Evolutionary conservation across 2,329 filamentous ascomycete genomes (phyloP), one percentile per base, ranked within the genome.

Genomic region (Monosporascus sp.): DNA sequence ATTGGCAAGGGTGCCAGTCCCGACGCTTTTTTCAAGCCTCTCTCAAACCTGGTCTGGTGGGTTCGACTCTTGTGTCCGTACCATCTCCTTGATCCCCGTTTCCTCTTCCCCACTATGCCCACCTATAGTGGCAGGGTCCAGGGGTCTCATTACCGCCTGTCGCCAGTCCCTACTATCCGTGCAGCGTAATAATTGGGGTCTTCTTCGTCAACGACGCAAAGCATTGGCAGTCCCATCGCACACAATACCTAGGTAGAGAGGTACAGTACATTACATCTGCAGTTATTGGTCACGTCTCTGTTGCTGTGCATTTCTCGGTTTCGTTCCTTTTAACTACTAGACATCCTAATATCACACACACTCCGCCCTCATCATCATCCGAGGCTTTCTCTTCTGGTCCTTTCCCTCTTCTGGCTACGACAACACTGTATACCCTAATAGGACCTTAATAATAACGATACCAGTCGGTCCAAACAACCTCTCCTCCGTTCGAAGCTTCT

Each of bases 181-280:
- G 43, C 43, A 17, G 43, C 43, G 43, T 46, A 46, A 46, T 46
- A 46, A 46, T 46, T 46, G 43, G 43, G 43, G 43, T 46, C 31
- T 14, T 16, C 24, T 26, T 46, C 43, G 43, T 46, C 43, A 46
- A 46, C 24, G 43, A 45, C 19, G 43, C 43, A 46, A 46, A 46
- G 43, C 43, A 46, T 46, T 46, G 43, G 43, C 41, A 44, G 20
- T 19, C 40, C 40, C 40, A 43, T 43, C 40, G 19, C 40, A 24
- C 40, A 24, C 20, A 43, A 43, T 41, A 41, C 38, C 17, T 19
- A 41, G 37, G 38, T 19, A 41, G 7, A 19, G 17, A 41, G 17
- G 17, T 46, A 26, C 14, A 31, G 43, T 27, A 27, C 22, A n/a
- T 46, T 6, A 45, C 24, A 46, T 11, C 43, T 46, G 24, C 43